Evolutionary conservation across 148 eudicot species (phyloP).

Genomic region (Nepenthes gracilis): DNA sequence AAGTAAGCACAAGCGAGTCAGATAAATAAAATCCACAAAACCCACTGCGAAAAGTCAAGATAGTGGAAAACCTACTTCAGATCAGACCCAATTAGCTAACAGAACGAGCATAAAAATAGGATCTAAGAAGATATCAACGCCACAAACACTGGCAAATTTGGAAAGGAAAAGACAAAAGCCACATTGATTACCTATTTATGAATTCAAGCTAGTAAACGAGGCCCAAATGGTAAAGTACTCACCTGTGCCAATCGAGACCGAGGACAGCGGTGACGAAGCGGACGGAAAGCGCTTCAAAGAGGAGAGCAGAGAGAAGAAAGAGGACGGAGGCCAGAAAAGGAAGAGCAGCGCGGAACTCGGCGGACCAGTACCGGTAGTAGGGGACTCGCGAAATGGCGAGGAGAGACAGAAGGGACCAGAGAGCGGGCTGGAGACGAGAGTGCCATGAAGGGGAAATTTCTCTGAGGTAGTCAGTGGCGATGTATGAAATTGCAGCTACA

Average conservation of each 20-base stretch:
- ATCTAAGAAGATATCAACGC: no score
- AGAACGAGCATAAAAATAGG: no score
- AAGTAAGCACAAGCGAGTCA: no score
- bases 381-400: constrained; percentile 56
- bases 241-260: constrained; percentile 95
- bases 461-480: constrained; percentile 69
- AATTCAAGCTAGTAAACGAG: no score
- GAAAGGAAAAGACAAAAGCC: no score
- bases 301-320: constrained; percentile 54
- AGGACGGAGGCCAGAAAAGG: constrained; percentile 52
- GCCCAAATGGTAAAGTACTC: not conserved
- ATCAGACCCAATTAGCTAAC: no score
- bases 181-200: no score
- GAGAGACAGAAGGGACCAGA: constrained; percentile 51
- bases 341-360: constrained; percentile 64
- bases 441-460: constrained; percentile 67
- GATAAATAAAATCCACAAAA: no score
- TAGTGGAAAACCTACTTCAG: no score
- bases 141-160: no score
- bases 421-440: constrained; percentile 57
- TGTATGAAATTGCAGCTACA: constrained; percentile 56
- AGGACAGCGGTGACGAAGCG: constrained; percentile 84
- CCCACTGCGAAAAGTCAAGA: no score
- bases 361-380: constrained; percentile 68
- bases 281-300: constrained; percentile 67